Conservation (phyloP, 1,284 basidiomycete genomes). For the Coniophora puteana region DNA sequence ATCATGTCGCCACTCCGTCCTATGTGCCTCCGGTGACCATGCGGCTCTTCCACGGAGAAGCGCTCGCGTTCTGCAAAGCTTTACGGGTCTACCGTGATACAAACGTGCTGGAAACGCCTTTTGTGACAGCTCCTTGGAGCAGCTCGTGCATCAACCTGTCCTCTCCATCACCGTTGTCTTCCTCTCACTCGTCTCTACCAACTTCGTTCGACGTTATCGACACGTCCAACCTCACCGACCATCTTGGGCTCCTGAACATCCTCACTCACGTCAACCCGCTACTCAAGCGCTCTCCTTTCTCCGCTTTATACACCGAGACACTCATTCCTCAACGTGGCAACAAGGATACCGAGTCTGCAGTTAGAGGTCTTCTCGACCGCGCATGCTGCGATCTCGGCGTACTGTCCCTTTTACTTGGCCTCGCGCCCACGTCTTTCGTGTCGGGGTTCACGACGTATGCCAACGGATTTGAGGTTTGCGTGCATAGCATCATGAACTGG, state of each 20-base stretch:
- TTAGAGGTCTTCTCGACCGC: constrained; percentile 25
- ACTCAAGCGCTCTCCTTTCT: constrained; percentile 18
- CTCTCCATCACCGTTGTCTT: constrained; percentile 24
- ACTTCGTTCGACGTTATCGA: constrained; percentile 43
- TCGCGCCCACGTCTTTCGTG: constrained; percentile 33
- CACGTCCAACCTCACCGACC: constrained; percentile 43
- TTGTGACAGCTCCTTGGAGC: constrained; percentile 30
- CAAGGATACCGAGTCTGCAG: no score
- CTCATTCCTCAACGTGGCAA: constrained; percentile 23
- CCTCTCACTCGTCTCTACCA: constrained; percentile 21
- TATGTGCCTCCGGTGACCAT: constrained; percentile 7
- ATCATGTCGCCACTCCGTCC: not conserved
- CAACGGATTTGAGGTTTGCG: constrained; percentile 36
- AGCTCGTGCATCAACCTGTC: constrained; percentile 25
- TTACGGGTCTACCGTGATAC: constrained; percentile 13
- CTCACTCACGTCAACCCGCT: constrained; percentile 32
- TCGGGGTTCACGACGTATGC: constrained; percentile 33
- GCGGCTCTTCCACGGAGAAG: constrained; percentile 21
- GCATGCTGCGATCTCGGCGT: constrained; percentile 31
- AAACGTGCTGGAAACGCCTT: constrained; percentile 14
- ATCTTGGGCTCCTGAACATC: constrained; percentile 43
- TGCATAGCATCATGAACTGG: constrained; percentile 11
- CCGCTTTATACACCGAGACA: constrained; percentile 36
- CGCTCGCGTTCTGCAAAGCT: constrained; percentile 17
- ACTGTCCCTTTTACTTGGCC: constrained; percentile 32